Conservation (phyloP, 139 green algal species). For the Chlorella sp. region DNA sequence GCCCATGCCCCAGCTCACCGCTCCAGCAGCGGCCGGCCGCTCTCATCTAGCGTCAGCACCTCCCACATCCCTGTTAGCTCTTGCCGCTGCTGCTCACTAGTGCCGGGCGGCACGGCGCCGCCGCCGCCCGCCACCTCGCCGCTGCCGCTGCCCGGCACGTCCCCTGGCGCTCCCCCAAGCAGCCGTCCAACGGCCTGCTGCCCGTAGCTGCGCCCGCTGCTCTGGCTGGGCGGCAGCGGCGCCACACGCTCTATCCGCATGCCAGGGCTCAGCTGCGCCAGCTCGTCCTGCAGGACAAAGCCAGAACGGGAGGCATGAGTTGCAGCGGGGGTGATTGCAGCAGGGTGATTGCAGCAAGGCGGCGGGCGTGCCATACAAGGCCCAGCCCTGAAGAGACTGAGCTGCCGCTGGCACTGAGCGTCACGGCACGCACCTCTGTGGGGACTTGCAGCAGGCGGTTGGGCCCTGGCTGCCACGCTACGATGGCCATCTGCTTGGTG, state of each 20-base stretch:
- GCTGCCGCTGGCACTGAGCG: too few relatives aligned
- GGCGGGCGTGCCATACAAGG: too few relatives aligned
- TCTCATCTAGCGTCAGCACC: constrained; percentile 60
- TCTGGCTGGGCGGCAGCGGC: constrained; percentile 39
- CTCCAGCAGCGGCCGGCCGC: constrained; percentile 70
- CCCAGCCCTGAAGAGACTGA: too few relatives aligned
- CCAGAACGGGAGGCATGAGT: too few relatives aligned
- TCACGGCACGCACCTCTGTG: constrained; percentile 22
- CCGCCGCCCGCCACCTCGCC: not conserved
- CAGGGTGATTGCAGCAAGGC: too few relatives aligned
- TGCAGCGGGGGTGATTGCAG: too few relatives aligned
- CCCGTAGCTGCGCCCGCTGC: constrained; percentile 41
- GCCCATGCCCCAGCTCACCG: constrained; percentile 48
- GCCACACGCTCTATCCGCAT: constrained; percentile 62
- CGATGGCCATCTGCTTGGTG: constrained; percentile 94
- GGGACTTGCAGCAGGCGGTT: constrained; percentile 87
- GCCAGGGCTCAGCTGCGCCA: constrained; percentile 52
- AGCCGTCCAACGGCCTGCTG: constrained; percentile 55
- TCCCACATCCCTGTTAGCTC: constrained; percentile 74
- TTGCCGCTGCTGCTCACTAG: constrained; percentile 6
- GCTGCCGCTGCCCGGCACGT: not conserved
- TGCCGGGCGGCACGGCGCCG: not conserved
- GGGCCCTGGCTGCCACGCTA: constrained; percentile 93
- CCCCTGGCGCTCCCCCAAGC: not conserved
- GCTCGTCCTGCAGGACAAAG: constrained; percentile 15